These are phyloP conservation scores for Calvatia gigantea DNA, from an alignment of 768 basidiomycete species.

Conservation along the genomic window DNA sequence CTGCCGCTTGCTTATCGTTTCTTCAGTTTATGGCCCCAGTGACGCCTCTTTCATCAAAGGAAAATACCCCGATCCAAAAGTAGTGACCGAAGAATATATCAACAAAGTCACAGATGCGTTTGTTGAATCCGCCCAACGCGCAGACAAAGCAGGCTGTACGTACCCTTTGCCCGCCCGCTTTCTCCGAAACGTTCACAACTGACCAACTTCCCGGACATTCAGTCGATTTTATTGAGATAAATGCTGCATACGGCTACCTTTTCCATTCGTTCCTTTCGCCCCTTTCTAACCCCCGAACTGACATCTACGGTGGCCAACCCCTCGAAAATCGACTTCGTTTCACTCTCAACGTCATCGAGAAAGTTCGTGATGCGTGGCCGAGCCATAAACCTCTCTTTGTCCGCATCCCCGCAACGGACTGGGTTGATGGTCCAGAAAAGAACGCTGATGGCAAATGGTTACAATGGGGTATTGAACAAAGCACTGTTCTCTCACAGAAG, in stretches of 20 bases:
- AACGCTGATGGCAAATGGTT: constrained; percentile 52
- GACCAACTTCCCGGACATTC: not conserved
- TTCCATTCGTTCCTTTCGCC: constrained; percentile 50
- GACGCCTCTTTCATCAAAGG: constrained; percentile 47
- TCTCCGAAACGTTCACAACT: not conserved
- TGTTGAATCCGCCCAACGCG: constrained; percentile 46
- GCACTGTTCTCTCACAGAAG: constrained; percentile 50
- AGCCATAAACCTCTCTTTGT: constrained; percentile 7
- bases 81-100: constrained; percentile 53
- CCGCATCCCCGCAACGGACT: constrained; percentile 64
- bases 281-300: constrained; percentile 4
- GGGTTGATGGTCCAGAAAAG: constrained; percentile 57
- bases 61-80: constrained; percentile 52
- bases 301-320: constrained; percentile 4
- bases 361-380: constrained; percentile 5
- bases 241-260: constrained; percentile 72
- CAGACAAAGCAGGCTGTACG: constrained; percentile 61
- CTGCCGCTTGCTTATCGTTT: not conserved
- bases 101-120: constrained; percentile 58
- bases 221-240: constrained; percentile 74
- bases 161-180: not conserved
- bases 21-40: constrained; percentile 59
- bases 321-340: constrained; percentile 5
- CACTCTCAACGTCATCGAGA: not conserved
- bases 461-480: constrained; percentile 80